These are phyloP conservation scores for Yamadazyma paraphyllophila DNA, from an alignment of 805 yeast genomes.

Conservation along the genomic window DNA sequence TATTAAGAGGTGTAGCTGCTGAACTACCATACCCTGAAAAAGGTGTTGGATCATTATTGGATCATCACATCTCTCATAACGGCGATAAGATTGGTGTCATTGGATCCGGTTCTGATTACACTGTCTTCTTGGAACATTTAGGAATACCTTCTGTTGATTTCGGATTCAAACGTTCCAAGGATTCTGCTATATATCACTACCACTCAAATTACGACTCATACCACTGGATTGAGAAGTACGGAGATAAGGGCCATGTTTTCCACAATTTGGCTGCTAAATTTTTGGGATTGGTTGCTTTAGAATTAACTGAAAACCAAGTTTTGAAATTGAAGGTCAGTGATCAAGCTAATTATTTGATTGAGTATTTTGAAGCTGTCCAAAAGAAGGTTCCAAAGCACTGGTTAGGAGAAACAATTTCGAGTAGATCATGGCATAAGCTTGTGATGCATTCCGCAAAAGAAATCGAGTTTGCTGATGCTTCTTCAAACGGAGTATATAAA, in stretches of 20 bases:
- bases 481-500: constrained; percentile 21
- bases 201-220: constrained; percentile 61
- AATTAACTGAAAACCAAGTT: constrained; percentile 57
- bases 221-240: constrained; percentile 51
- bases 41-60: constrained; percentile 41
- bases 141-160: constrained; percentile 64
- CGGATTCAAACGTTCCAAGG: constrained; percentile 40
- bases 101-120: constrained; percentile 54
- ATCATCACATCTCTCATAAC: constrained; percentile 41
- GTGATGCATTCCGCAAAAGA: constrained; percentile 17
- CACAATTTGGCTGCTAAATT: constrained; percentile 61
- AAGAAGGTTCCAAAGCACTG: constrained; percentile 33
- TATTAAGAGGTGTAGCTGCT: constrained; percentile 46
- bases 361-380: constrained; percentile 32
- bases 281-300: constrained; percentile 53
- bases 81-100: constrained; percentile 39
- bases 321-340: constrained; percentile 45
- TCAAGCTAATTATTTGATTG: constrained; percentile 45
- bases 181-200: constrained; percentile 47
- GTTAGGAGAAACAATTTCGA: constrained; percentile 20
- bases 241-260: constrained; percentile 50
- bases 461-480: constrained; percentile 13
- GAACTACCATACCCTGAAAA: constrained; percentile 43
- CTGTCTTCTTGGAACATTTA: constrained; percentile 61
- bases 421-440: constrained; percentile 16